These are phyloP conservation scores for Neurospora pannonica DNA, from an alignment of 495 filamentous ascomycete species.

Conservation along the genomic window DNA sequence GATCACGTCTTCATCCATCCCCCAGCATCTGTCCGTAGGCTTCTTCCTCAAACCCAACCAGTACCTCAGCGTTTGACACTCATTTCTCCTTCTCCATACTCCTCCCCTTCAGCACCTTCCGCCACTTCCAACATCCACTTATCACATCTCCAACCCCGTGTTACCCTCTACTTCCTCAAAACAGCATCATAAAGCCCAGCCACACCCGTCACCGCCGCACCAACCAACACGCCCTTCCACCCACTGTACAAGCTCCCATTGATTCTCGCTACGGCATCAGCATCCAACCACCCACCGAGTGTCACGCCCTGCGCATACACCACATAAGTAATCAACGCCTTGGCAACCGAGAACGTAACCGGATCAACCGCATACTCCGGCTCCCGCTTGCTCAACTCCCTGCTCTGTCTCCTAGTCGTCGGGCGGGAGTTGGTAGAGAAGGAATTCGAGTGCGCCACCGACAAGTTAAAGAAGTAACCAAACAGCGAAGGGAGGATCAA, in stretches of 20 bases:
- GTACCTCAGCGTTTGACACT: background rate
- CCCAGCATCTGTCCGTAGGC: background rate
- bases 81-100: background rate
- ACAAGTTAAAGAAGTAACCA: conserved; percentile 85
- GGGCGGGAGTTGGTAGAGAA: conserved; percentile 12
- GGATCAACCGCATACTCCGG: conserved; percentile 62
- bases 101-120: background rate
- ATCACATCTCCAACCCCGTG: background rate
- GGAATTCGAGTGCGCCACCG: conserved; percentile 22
- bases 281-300: conserved; percentile 52
- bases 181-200: conserved; percentile 76
- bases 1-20: background rate
- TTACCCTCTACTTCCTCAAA: conserved; percentile 50
- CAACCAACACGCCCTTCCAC: conserved; percentile 59
- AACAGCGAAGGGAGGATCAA: conserved; percentile 56
- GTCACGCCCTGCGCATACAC: conserved; percentile 65
- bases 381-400: conserved; percentile 1
- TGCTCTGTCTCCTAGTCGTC: conserved; percentile 16
- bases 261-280: conserved; percentile 49
- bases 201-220: conserved; percentile 58
- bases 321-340: conserved; percentile 68
- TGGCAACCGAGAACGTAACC: conserved; percentile 77
- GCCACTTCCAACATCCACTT: background rate
- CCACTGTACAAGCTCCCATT: conserved; percentile 61
- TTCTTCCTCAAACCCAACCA: background rate